Evolutionary conservation across 768 basidiomycete species (phyloP).

Genomic region (Symmetrospora coprosmae): DNA sequence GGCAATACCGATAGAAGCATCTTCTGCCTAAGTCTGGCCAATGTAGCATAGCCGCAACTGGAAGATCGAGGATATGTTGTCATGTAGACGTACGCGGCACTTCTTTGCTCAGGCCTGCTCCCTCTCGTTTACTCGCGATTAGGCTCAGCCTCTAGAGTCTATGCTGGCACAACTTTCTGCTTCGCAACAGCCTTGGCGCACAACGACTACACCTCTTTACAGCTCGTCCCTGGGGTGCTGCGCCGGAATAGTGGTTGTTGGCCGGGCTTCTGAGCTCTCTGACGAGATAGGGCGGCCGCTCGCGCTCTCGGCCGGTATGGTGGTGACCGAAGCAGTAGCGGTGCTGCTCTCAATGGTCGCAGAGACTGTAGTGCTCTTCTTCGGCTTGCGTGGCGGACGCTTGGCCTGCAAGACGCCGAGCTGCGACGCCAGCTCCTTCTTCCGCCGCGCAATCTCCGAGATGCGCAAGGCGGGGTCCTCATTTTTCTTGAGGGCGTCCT

Average conservation of each 20-base stretch:
- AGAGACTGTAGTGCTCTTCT: background rate
- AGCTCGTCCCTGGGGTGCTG: constrained; percentile 11
- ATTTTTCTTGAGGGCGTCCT: constrained; percentile 56
- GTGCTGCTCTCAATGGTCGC: background rate
- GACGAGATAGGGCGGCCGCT: background rate
- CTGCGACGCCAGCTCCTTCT: constrained; percentile 34
- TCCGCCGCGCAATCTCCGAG: constrained; percentile 68
- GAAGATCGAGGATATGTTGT: too few species aligned
- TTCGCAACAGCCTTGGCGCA: too few species aligned
- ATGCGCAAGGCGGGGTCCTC: constrained; percentile 77
- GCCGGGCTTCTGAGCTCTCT: background rate
- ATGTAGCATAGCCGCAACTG: too few species aligned
- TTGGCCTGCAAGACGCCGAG: constrained; percentile 24
- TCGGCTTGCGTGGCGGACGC: constrained; percentile 10
- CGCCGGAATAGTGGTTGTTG: background rate
- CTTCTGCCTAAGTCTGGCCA: too few species aligned
- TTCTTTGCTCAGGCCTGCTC: too few species aligned
- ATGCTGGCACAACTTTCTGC: too few species aligned
- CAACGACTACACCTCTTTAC: too few species aligned
- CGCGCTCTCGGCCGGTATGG: background rate
- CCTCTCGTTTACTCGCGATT: too few species aligned
- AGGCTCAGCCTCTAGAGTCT: too few species aligned
- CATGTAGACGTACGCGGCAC: too few species aligned
- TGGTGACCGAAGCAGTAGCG: background rate
- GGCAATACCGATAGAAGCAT: constrained; percentile 6